These are phyloP conservation scores for Urochloa ruziziensis DNA, from an alignment of 176 grass and related monocot species.

Conservation along the genomic window DNA sequence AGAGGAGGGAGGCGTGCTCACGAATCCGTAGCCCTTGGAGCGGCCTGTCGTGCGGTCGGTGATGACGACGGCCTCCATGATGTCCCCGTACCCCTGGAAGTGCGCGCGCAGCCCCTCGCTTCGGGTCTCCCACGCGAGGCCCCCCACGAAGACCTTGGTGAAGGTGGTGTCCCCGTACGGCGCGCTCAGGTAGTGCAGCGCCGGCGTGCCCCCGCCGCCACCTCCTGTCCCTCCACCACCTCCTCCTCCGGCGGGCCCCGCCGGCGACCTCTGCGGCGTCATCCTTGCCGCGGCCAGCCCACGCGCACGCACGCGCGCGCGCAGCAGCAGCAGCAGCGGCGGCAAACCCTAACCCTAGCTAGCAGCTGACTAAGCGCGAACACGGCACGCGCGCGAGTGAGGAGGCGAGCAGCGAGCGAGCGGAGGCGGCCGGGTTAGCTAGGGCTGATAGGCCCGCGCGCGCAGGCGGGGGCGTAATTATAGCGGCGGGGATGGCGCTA, in stretches of 20 bases:
- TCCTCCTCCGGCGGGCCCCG: not conserved
- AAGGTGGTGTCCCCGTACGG: slow-evolving; percentile 68
- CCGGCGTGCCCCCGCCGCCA: slow-evolving; percentile 20
- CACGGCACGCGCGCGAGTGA: not conserved
- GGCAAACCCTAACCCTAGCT: slow-evolving; percentile 63
- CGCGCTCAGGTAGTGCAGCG: slow-evolving; percentile 64
- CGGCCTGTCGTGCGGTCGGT: slow-evolving; percentile 61
- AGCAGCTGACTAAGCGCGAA: not conserved
- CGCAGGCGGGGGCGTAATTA: slow-evolving; percentile 33
- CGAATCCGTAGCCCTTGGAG: slow-evolving; percentile 76
- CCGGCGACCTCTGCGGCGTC: slow-evolving; percentile 50
- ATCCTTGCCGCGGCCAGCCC: slow-evolving; percentile 27
- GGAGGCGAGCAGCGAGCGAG: not conserved
- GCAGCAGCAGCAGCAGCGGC: not conserved
- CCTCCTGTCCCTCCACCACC: not conserved
- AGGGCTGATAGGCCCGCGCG: slow-evolving; percentile 24
- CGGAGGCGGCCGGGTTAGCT: not conserved
- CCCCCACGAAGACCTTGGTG: slow-evolving; percentile 78
- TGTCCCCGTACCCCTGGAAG: slow-evolving; percentile 57
- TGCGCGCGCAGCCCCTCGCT: slow-evolving; percentile 61
- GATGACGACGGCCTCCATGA: slow-evolving; percentile 77
- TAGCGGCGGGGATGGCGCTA: slow-evolving; percentile 34
- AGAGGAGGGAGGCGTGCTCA: slow-evolving; percentile 32
- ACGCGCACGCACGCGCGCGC: slow-evolving; percentile 37
- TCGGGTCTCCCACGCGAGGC: slow-evolving; percentile 65